Percentiles rank a stretch among this genome's conserved stretches.
phyloP scores from a whole-genome alignment of 768 basidiomycete genomes.

The Leccinum aurantiacum region DNA sequence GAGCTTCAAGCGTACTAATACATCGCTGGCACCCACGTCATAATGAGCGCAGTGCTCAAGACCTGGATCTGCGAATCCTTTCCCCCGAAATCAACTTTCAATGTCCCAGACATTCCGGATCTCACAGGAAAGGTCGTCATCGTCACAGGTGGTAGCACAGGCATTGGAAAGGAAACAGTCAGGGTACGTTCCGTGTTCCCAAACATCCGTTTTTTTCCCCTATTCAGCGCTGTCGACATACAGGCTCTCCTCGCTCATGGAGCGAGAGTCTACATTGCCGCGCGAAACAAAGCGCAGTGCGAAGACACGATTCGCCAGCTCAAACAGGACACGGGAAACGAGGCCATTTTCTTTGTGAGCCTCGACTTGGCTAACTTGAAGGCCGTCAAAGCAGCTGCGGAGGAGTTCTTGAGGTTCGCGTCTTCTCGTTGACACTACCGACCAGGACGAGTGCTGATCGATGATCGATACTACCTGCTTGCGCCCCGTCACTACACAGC shows the following conservation, averaged over 20 bases:
- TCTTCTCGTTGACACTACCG: background rate
- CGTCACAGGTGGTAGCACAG: constrained; percentile 36
- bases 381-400: constrained; percentile 34
- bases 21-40: background rate
- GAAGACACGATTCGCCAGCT: constrained; percentile 33
- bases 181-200: constrained; percentile 1
- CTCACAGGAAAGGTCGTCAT: constrained; percentile 35
- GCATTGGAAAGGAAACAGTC: constrained; percentile 31
- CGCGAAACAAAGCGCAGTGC: constrained; percentile 25
- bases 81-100: constrained; percentile 31
- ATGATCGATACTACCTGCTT: background rate
- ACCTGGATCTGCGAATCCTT: constrained; percentile 13
- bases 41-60: constrained; percentile 3
- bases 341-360: constrained; percentile 31
- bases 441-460: background rate
- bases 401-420: constrained; percentile 30
- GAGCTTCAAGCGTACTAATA: background rate
- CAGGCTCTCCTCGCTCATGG: constrained; percentile 31
- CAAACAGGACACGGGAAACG: constrained; percentile 32
- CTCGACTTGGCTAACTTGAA: constrained; percentile 39
- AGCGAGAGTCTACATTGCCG: constrained; percentile 39
- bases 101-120: constrained; percentile 33
- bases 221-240: background rate
- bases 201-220: background rate
- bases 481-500: constrained; percentile 18